Conservation (phyloP, 176 grass and related monocot genomes). For the Oryza brachyantha region DNA sequence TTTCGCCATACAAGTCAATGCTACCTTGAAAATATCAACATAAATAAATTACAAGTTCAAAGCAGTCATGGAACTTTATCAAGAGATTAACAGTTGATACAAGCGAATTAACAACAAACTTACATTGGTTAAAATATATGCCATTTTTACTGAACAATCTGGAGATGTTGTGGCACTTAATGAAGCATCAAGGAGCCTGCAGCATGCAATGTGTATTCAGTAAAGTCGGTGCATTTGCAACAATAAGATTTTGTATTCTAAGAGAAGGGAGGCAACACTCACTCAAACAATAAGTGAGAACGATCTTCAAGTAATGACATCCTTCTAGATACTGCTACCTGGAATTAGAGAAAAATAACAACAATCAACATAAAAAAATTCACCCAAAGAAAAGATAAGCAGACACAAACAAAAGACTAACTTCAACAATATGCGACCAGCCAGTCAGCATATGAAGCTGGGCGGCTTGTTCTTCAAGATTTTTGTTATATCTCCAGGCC, state of each 20-base stretch:
- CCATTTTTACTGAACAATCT: slow-evolving; percentile 97
- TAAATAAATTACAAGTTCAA: slow-evolving; percentile 13
- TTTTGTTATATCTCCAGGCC: slow-evolving; percentile 90
- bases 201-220: slow-evolving; percentile 21
- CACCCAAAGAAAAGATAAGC: slow-evolving; percentile 20
- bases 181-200: slow-evolving; percentile 88
- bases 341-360: slow-evolving; percentile 26
- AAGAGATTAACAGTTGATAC: slow-evolving; percentile 21
- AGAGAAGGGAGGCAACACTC: slow-evolving; percentile 36
- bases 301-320: slow-evolving; percentile 89
- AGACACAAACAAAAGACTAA: slow-evolving; percentile 34
- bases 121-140: slow-evolving; percentile 83
- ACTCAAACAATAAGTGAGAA: slow-evolving; percentile 95
- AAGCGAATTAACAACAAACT: slow-evolving; percentile 22
- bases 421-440: slow-evolving; percentile 98
- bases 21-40: slow-evolving; percentile 54
- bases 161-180: slow-evolving; percentile 81
- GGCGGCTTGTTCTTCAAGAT: slow-evolving; percentile 95
- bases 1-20: slow-evolving; percentile 97
- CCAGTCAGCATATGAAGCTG: slow-evolving; percentile 96
- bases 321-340: slow-evolving; percentile 94
- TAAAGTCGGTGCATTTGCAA: slow-evolving; percentile 15
- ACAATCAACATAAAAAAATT: background rate
- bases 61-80: background rate
- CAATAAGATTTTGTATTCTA: slow-evolving; percentile 15